A percentile compares a stretch with the other conserved stretches of the same genome.
Evolutionary conservation across 257 asterid genomes (phyloP).

Genomic region (Hygrophila difformis): DNA sequence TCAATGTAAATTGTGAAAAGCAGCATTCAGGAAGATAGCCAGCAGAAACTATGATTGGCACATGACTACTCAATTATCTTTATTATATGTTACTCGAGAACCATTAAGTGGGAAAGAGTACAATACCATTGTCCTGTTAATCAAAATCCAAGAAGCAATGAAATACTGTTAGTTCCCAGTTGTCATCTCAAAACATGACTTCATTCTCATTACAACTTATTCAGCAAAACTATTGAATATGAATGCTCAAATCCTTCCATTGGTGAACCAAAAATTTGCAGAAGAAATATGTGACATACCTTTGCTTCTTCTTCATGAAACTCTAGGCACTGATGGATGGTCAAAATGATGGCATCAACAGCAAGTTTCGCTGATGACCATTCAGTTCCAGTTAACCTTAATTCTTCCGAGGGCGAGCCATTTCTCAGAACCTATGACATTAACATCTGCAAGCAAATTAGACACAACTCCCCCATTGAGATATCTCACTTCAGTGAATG

Average conservation of each 20-base stretch:
- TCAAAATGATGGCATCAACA: conserved; percentile 36
- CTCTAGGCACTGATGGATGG: conserved; percentile 35
- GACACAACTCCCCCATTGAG: background rate
- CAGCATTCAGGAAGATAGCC: conserved; percentile 5
- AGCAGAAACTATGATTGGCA: background rate
- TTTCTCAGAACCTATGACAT: conserved; percentile 31
- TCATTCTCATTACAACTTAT: no score
- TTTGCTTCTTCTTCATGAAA: conserved; percentile 37
- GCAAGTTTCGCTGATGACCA: conserved; percentile 20
- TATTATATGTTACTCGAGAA: conserved; percentile 3
- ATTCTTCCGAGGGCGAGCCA: conserved; percentile 12
- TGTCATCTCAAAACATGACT: background rate
- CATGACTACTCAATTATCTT: background rate
- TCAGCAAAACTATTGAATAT: background rate
- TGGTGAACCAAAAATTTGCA: background rate
- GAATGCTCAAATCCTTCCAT: background rate
- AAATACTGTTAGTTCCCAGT: background rate
- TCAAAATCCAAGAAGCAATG: background rate
- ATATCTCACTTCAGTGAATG: background rate
- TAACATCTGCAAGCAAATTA: conserved; percentile 16
- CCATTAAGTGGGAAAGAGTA: conserved; percentile 3
- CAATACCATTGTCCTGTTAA: background rate
- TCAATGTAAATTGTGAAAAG: background rate
- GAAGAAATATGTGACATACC: conserved; percentile 17
- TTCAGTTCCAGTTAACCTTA: conserved; percentile 15